These are phyloP conservation scores for Oryza coarctata DNA, from an alignment of 176 grass and related monocot species.

Conservation along the genomic window DNA sequence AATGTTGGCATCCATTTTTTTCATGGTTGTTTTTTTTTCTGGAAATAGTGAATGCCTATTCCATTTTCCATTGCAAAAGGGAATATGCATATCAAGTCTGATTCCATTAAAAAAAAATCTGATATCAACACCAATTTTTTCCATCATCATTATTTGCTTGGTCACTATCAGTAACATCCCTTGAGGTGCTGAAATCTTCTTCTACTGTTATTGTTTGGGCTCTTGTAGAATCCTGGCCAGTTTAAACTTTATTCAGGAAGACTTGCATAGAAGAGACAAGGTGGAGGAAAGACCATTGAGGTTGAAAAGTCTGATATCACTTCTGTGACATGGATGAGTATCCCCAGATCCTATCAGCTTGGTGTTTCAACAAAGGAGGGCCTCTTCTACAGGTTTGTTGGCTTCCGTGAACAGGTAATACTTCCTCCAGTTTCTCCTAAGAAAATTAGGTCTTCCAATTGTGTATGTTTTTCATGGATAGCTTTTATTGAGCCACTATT, in stretches of 20 bases:
- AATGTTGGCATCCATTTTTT: not conserved
- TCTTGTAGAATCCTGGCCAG: slow-evolving; percentile 71
- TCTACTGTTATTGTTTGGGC: slow-evolving; percentile 6
- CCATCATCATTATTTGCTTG: slow-evolving; percentile 12
- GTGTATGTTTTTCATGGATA: slow-evolving; percentile 13
- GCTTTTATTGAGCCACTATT: not conserved
- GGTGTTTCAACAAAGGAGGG: slow-evolving; percentile 69
- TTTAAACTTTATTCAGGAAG: slow-evolving; percentile 71
- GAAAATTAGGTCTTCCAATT: slow-evolving; percentile 16
- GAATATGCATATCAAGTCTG: not conserved
- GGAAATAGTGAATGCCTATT: not conserved
- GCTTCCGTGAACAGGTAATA: slow-evolving; percentile 76
- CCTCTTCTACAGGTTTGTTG: slow-evolving; percentile 69
- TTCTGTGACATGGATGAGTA: slow-evolving; percentile 68
- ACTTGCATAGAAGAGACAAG: slow-evolving; percentile 82
- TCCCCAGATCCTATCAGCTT: slow-evolving; percentile 79
- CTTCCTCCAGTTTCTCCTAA: not conserved
- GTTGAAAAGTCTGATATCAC: slow-evolving; percentile 70
- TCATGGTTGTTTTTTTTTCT: not conserved
- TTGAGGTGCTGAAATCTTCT: slow-evolving; percentile 23
- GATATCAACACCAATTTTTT: not conserved
- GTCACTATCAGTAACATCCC: not conserved
- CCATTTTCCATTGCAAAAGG: slow-evolving; percentile 9
- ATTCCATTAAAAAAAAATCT: not conserved
- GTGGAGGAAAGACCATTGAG: slow-evolving; percentile 74